These are phyloP conservation scores for Vitis vinifera DNA, from an alignment of 164 flowering plant species.

Conservation along the genomic window ASM3070453v1 NC_081808.1:6370001-6370500, in stretches of 20 bases:
- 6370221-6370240: background rate
- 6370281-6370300: background rate
- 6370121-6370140: background rate
- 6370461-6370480: background rate
- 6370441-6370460: slow-evolving; percentile 8
- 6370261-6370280: background rate
- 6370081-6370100: background rate
- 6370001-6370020: background rate
- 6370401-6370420: slow-evolving; percentile 66
- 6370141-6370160: background rate
- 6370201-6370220: background rate
- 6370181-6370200: background rate
- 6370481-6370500: background rate
- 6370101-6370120: too few relatives aligned
- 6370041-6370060: background rate
- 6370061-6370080: background rate
- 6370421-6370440: slow-evolving; percentile 86
- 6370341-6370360: slow-evolving; percentile 79
- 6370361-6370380: slow-evolving; percentile 56
- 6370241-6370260: background rate
- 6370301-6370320: background rate
- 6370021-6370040: background rate
- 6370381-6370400: slow-evolving; percentile 65
- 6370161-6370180: background rate
- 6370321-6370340: slow-evolving; percentile 52